These are phyloP conservation scores for Aureobasidium sp. DNA, from an alignment of 2,329 filamentous ascomycete species.

Conservation along the genomic window DNA sequence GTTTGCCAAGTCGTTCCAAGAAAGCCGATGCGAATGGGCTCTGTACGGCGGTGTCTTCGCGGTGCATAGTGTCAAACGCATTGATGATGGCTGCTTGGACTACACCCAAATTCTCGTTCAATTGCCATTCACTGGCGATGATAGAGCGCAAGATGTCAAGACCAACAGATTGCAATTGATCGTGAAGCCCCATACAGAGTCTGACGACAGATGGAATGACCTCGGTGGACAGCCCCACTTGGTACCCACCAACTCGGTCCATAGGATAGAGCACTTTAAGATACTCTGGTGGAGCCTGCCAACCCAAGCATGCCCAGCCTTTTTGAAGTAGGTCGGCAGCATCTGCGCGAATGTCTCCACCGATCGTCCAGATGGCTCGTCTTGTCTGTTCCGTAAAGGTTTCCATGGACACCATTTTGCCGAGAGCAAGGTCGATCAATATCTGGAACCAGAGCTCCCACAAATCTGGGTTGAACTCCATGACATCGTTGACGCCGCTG, in stretches of 20 bases:
- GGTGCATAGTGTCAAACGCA: slow-evolving; percentile 81
- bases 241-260: slow-evolving; percentile 83
- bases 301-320: slow-evolving; percentile 93
- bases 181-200: slow-evolving; percentile 89
- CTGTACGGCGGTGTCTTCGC: slow-evolving; percentile 32
- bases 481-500: slow-evolving; percentile 49
- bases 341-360: slow-evolving; percentile 85
- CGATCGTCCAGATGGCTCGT: slow-evolving; percentile 96
- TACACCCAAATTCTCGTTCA: slow-evolving; percentile 83
- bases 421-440: slow-evolving; percentile 79
- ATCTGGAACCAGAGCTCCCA: slow-evolving; percentile 93
- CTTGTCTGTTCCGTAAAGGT: slow-evolving; percentile 96
- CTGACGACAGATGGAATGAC: slow-evolving; percentile 87
- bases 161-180: slow-evolving; percentile 78
- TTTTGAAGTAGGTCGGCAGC: slow-evolving; percentile 76
- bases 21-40: slow-evolving; percentile 38
- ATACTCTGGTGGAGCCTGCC: slow-evolving; percentile 82
- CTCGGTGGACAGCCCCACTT: slow-evolving; percentile 94
- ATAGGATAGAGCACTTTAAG: slow-evolving; percentile 61
- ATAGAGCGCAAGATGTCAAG: slow-evolving; percentile 93
- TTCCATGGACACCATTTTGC: slow-evolving; percentile 79
- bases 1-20: slow-evolving; percentile 70
- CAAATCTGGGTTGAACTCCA: slow-evolving; percentile 76
- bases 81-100: slow-evolving; percentile 97
- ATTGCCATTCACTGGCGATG: slow-evolving; percentile 96